Evolutionary conservation across 345 rosid species (phyloP).

Genomic region (Populus tremula): DNA sequence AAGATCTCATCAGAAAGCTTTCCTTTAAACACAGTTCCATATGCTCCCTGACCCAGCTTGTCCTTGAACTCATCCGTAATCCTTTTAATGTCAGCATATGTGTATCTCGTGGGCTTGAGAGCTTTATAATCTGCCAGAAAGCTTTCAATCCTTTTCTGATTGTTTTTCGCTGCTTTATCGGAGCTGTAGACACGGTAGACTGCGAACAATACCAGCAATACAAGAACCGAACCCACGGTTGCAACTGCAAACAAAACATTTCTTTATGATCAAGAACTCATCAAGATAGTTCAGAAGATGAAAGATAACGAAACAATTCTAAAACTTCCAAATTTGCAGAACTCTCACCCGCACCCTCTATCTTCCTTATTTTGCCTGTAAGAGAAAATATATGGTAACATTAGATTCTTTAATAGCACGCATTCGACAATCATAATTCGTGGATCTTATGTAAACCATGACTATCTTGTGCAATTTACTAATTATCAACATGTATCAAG

Average conservation of each 20-base stretch:
- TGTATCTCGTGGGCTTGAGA: slow-evolving; percentile 21
- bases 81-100: slow-evolving; percentile 19
- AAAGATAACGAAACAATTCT: background rate
- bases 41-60: slow-evolving; percentile 24
- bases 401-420: too few relatives aligned
- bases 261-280: slow-evolving; percentile 4
- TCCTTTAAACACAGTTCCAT: slow-evolving; percentile 29
- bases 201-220: background rate
- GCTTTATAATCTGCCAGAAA: slow-evolving; percentile 31
- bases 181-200: background rate
- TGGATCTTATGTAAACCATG: background rate
- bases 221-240: background rate
- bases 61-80: slow-evolving; percentile 21
- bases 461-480: background rate
- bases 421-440: too few relatives aligned
- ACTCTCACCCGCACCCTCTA: slow-evolving; percentile 7
- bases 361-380: background rate
- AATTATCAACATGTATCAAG: background rate
- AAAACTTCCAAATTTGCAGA: background rate
- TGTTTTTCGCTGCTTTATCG: slow-evolving; percentile 12
- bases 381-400: background rate
- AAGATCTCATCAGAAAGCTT: slow-evolving; percentile 22
- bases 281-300: background rate
- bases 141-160: slow-evolving; percentile 5
- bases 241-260: background rate